phyloP scores from a whole-genome alignment of 2,329 filamentous ascomycete species.

The Aspergillus sp. region DNA sequence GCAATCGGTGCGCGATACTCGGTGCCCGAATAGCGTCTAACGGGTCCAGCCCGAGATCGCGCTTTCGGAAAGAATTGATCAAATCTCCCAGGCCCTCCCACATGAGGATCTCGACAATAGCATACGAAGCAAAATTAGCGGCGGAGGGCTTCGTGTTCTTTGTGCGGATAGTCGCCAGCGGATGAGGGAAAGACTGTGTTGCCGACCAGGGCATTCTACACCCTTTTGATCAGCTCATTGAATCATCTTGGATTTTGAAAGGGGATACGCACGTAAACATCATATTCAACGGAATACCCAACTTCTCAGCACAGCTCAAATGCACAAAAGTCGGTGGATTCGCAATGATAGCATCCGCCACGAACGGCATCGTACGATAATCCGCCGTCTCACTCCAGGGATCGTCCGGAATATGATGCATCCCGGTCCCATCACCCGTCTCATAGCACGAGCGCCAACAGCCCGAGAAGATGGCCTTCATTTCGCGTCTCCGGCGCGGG shows the following conservation, averaged over 20 bases:
- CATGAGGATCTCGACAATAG: slow-evolving; percentile 84
- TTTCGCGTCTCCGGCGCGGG: slow-evolving; percentile 70
- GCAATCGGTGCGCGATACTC: slow-evolving; percentile 72
- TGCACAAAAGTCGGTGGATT: slow-evolving; percentile 80
- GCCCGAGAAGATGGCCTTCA: slow-evolving; percentile 76
- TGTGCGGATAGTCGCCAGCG: slow-evolving; percentile 76
- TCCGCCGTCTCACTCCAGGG: slow-evolving; percentile 36
- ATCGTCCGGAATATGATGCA: slow-evolving; percentile 55
- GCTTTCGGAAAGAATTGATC: slow-evolving; percentile 82
- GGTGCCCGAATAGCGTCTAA: slow-evolving; percentile 82
- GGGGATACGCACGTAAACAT: slow-evolving; percentile 75
- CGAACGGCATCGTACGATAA: slow-evolving; percentile 64
- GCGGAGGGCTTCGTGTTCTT: slow-evolving; percentile 74
- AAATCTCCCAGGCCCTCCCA: slow-evolving; percentile 91
- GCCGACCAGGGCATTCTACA: slow-evolving; percentile 82
- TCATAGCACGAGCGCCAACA: slow-evolving; percentile 87
- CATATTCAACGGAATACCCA: slow-evolving; percentile 76
- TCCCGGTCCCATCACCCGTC: slow-evolving; percentile 65
- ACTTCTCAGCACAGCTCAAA: slow-evolving; percentile 74
- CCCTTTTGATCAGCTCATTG: neutral
- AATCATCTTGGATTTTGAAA: neutral
- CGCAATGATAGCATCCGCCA: slow-evolving; percentile 85
- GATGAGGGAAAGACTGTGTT: slow-evolving; percentile 82
- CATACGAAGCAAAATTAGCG: slow-evolving; percentile 81
- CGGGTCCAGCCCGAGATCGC: slow-evolving; percentile 71